Evolutionary conservation across 768 basidiomycete genomes (phyloP).

Genomic region (Chalciporus piperatus): DNA sequence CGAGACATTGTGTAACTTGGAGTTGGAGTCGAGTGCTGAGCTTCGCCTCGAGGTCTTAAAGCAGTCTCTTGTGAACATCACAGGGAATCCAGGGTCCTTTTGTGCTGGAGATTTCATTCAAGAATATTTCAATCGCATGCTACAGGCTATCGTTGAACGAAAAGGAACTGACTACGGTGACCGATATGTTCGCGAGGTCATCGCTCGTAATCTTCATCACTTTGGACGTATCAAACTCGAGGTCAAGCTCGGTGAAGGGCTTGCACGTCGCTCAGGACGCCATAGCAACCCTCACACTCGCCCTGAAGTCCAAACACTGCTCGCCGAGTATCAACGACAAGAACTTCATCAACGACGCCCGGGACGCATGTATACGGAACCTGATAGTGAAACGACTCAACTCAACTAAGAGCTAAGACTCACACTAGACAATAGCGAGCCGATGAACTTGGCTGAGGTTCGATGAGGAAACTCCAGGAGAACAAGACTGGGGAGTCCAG

Average conservation of each 20-base stretch:
- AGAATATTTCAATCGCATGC: background rate
- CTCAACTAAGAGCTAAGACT: no score
- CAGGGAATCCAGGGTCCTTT: background rate
- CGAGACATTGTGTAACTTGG: conserved; percentile 30
- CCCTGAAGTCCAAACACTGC: background rate
- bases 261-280: background rate
- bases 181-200: background rate
- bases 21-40: conserved; percentile 27
- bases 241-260: background rate
- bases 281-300: background rate
- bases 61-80: no score
- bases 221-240: background rate
- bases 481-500: no score
- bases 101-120: background rate
- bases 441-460: no score
- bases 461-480: no score
- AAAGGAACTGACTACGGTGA: background rate
- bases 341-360: background rate
- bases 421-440: no score
- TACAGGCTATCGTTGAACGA: background rate
- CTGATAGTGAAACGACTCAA: no score
- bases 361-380: no score
- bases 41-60: conserved; percentile 3
- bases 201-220: background rate
- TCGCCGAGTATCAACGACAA: background rate